These are phyloP conservation scores for Pestalotiopsis sp. DNA, from an alignment of 2,329 filamentous ascomycete species.

Conservation along the genomic window DNA sequence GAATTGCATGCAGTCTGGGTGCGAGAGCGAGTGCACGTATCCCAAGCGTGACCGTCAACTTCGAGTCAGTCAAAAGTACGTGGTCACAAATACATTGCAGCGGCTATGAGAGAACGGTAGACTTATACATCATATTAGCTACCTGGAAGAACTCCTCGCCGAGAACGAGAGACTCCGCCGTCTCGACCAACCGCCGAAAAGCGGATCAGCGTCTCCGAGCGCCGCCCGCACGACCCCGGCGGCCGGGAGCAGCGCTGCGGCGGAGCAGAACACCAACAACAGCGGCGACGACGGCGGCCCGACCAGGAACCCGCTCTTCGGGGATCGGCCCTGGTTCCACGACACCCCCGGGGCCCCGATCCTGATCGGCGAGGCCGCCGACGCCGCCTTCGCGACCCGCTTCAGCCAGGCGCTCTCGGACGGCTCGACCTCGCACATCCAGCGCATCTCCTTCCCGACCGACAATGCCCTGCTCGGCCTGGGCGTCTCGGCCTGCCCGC, in stretches of 20 bases:
- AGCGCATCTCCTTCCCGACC: conserved; percentile 35
- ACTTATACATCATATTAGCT: conserved; percentile 22
- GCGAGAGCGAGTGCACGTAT: conserved; percentile 34
- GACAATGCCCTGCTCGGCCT: conserved; percentile 31
- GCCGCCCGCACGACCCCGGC: neutral
- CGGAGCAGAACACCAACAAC: too few relatives aligned
- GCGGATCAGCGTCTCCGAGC: neutral
- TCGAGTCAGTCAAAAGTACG: conserved; percentile 34
- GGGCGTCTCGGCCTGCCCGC: conserved; percentile 34
- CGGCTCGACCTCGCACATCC: conserved; percentile 32
- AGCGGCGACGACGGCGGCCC: conserved; percentile 8
- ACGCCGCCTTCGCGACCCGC: conserved; percentile 38
- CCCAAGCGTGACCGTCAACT: conserved; percentile 31
- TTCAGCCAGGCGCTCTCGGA: conserved; percentile 37
- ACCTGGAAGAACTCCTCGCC: conserved; percentile 36
- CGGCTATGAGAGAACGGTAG: too few relatives aligned
- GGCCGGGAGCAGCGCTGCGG: neutral
- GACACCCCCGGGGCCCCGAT: conserved; percentile 35
- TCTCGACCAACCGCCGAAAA: conserved; percentile 4
- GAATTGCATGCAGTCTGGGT: conserved; percentile 33
- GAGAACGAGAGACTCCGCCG: conserved; percentile 34
- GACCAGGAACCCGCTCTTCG: conserved; percentile 20
- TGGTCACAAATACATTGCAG: neutral
- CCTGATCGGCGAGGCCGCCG: conserved; percentile 38
- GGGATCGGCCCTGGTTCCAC: conserved; percentile 36